Conservation (phyloP, 371 early-diverging fungal species). For the Lichtheimia ramosa region DNA sequence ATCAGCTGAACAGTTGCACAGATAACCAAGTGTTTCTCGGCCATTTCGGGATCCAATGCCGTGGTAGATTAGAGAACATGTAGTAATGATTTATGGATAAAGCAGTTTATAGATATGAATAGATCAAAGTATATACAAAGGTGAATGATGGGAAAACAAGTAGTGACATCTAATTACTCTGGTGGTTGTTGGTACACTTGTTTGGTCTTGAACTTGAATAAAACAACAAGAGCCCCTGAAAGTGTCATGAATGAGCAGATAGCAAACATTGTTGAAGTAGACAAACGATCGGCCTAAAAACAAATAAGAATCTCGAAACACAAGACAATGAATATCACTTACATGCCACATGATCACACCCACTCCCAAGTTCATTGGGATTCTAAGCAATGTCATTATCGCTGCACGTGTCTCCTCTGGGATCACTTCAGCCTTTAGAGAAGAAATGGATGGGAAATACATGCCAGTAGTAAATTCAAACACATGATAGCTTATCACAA, state of each 20-base stretch:
- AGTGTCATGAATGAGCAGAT: conserved; percentile 39
- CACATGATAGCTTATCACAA: conserved; percentile 34
- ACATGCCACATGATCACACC: conserved; percentile 66
- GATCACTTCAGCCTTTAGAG: conserved; percentile 64
- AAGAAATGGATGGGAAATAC: conserved; percentile 74
- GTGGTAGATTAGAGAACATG: too few relatives aligned
- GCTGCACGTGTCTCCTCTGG: conserved; percentile 76
- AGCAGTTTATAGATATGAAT: too few relatives aligned
- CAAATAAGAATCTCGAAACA: not conserved
- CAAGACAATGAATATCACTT: conserved; percentile 9
- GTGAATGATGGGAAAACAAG: too few relatives aligned
- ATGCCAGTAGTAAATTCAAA: conserved; percentile 79
- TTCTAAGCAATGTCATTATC: conserved; percentile 74
- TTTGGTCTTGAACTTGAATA: not conserved
- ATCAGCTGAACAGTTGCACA: too few relatives aligned
- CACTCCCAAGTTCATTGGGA: conserved; percentile 81
- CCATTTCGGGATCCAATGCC: too few relatives aligned
- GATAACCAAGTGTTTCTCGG: too few relatives aligned
- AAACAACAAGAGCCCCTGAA: not conserved
- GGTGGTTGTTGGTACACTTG: too few relatives aligned
- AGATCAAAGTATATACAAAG: too few relatives aligned
- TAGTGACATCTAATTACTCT: too few relatives aligned
- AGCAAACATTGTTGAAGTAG: conserved; percentile 40
- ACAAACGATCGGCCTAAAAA: conserved; percentile 27
- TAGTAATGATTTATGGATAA: too few relatives aligned